Conservation (phyloP, 1,284 basidiomycete genomes). For the Trichosporon ovoides region DNA sequence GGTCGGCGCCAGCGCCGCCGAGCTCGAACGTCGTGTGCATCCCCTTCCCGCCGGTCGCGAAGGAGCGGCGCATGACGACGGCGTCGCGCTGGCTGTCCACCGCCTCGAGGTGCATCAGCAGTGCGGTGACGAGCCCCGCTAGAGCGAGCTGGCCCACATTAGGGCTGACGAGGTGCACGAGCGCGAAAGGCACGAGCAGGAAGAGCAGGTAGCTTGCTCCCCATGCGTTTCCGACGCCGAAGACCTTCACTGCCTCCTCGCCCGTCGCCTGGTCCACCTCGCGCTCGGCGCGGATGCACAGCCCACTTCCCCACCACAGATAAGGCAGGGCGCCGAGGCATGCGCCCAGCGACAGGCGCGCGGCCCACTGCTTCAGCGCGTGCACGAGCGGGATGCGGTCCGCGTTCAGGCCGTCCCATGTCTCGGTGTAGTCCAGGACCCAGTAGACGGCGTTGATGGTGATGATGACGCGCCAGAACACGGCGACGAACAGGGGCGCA, state of each 20-base stretch:
- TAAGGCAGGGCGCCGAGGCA: conserved; percentile 56
- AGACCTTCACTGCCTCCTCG: conserved; percentile 59
- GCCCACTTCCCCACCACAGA: conserved; percentile 65
- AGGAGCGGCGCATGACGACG: conserved; percentile 50
- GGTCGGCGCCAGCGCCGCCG: conserved; percentile 50
- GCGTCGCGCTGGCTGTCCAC: conserved; percentile 74
- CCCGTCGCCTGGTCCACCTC: conserved; percentile 35
- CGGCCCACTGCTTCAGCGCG: conserved; percentile 58
- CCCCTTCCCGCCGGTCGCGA: conserved; percentile 29
- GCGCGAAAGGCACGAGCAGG: conserved; percentile 60
- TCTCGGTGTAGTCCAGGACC: conserved; percentile 72
- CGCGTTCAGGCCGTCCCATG: conserved; percentile 39
- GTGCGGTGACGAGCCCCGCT: conserved; percentile 58
- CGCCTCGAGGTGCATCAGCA: conserved; percentile 69
- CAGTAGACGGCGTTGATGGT: conserved; percentile 62
- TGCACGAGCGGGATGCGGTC: conserved; percentile 51
- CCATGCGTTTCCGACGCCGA: conserved; percentile 85
- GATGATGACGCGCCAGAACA: conserved; percentile 58
- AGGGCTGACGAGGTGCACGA: conserved; percentile 65
- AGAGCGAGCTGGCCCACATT: conserved; percentile 77
- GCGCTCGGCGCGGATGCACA: conserved; percentile 63
- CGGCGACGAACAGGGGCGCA: conserved; percentile 60
- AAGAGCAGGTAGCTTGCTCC: conserved; percentile 83
- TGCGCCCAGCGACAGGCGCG: conserved; percentile 57
- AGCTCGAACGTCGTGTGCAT: conserved; percentile 44